phyloP scores from a whole-genome alignment of 2,329 filamentous ascomycete species.

The Rutstroemia sp. region DNA sequence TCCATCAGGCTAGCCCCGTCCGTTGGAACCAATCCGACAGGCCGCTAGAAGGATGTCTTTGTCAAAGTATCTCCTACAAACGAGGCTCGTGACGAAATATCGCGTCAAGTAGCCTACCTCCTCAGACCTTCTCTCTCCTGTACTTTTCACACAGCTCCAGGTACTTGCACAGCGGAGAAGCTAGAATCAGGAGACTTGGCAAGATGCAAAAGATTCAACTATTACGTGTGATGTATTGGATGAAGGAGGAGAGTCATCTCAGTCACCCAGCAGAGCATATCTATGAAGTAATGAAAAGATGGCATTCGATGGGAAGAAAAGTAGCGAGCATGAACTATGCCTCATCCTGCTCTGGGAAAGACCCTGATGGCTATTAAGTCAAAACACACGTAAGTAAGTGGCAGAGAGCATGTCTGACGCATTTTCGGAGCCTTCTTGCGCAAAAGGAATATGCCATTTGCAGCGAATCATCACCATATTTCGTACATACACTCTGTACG shows the following conservation, averaged over 20 bases:
- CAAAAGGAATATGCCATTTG: not conserved
- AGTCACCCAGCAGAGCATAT: not conserved
- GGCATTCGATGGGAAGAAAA: constrained; percentile 3
- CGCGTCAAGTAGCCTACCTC: too few relatives aligned
- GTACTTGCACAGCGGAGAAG: constrained; percentile 4
- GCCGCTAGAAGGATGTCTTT: not conserved
- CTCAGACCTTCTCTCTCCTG: not conserved
- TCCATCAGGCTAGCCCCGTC: too few relatives aligned
- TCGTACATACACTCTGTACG: too few relatives aligned
- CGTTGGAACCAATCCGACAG: not conserved
- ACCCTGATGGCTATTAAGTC: not conserved
- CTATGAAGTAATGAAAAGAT: constrained; percentile 6
- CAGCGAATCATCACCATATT: too few relatives aligned
- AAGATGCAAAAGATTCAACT: not conserved
- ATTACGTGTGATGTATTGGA: constrained; percentile 7
- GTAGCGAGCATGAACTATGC: not conserved
- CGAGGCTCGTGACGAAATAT: not conserved
- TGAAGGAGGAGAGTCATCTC: not conserved
- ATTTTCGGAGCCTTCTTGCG: not conserved
- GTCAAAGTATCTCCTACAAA: not conserved
- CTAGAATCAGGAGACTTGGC: not conserved
- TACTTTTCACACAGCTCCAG: not conserved
- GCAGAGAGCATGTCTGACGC: not conserved
- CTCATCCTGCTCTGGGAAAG: not conserved
- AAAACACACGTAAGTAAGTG: too few relatives aligned